These are phyloP conservation scores for Annulohypoxylon truncatum DNA, from an alignment of 2,329 filamentous ascomycete species.

Conservation along the genomic window DNA sequence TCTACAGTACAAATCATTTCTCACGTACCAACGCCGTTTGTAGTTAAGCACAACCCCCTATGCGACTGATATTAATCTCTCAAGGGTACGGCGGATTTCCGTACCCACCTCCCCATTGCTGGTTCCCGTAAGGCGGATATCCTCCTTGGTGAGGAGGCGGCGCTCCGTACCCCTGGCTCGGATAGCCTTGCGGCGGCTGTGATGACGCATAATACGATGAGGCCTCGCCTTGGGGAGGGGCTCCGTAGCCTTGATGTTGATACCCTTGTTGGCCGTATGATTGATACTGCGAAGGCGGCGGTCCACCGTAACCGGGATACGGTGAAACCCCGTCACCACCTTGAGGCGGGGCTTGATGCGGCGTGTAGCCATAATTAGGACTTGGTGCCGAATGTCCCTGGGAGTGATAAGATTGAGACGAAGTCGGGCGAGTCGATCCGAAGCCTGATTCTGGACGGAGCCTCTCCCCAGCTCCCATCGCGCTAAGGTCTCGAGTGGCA, in stretches of 20 bases:
- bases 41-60: neutral
- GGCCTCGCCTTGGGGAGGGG: slow-evolving; percentile 27
- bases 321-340: slow-evolving; percentile 22
- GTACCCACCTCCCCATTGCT: slow-evolving; percentile 35
- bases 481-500: slow-evolving; percentile 66
- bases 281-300: slow-evolving; percentile 24
- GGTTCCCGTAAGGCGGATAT: slow-evolving; percentile 34
- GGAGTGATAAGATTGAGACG: slow-evolving; percentile 44
- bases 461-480: slow-evolving; percentile 63
- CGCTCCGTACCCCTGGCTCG: slow-evolving; percentile 4
- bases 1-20: neutral
- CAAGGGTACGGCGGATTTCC: slow-evolving; percentile 32
- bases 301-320: slow-evolving; percentile 33
- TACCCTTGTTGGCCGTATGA: slow-evolving; percentile 25
- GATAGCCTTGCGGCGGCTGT: slow-evolving; percentile 16
- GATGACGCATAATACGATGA: slow-evolving; percentile 31
- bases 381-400: slow-evolving; percentile 47
- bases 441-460: slow-evolving; percentile 43
- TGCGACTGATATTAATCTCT: neutral
- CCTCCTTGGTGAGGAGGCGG: slow-evolving; percentile 32
- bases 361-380: slow-evolving; percentile 57
- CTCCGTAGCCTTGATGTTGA: slow-evolving; percentile 34
- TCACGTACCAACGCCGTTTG: slow-evolving; percentile 13
- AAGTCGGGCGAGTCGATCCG: slow-evolving; percentile 53
- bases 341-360: slow-evolving; percentile 45